phyloP scores from a whole-genome alignment of 164 flowering plant species.

The Taxillus chinensis region DNA sequence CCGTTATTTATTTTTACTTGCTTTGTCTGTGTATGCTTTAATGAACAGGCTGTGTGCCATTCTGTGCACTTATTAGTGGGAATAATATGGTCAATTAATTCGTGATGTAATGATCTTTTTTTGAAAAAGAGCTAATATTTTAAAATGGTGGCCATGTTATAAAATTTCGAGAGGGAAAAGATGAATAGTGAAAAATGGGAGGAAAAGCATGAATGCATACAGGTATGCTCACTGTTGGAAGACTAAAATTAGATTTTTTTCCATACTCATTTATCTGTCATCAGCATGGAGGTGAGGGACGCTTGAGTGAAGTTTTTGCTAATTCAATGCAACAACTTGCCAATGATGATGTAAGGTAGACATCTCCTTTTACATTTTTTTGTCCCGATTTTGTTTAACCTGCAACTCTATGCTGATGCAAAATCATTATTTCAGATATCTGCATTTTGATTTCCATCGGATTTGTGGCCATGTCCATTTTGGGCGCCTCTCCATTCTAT shows the following conservation, averaged over 20 bases:
- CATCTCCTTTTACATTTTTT: neutral
- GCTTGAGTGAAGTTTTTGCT: constrained; percentile 61
- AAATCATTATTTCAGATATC: constrained; percentile 43
- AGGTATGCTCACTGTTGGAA: too few relatives aligned
- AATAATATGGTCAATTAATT: too few relatives aligned
- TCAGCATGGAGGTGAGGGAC: constrained; percentile 96
- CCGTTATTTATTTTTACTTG: too few relatives aligned
- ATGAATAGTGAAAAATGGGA: too few relatives aligned
- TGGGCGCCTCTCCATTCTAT: constrained; percentile 84
- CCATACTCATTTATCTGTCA: constrained; percentile 12
- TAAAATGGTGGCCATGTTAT: too few relatives aligned
- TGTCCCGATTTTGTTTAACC: neutral
- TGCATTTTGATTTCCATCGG: constrained; percentile 89
- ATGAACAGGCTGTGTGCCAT: too few relatives aligned
- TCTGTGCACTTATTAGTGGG: too few relatives aligned
- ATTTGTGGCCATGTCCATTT: constrained; percentile 89
- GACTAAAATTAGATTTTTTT: neutral
- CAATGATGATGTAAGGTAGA: constrained; percentile 73
- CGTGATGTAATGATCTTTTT: too few relatives aligned
- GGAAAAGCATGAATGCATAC: too few relatives aligned
- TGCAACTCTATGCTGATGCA: constrained; percentile 5
- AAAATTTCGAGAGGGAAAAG: too few relatives aligned
- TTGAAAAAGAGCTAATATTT: too few relatives aligned
- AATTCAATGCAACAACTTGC: constrained; percentile 54
- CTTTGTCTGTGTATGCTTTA: too few relatives aligned